Conservation (phyloP, 331 rosid species). For the Stylosanthes scabra region DNA sequence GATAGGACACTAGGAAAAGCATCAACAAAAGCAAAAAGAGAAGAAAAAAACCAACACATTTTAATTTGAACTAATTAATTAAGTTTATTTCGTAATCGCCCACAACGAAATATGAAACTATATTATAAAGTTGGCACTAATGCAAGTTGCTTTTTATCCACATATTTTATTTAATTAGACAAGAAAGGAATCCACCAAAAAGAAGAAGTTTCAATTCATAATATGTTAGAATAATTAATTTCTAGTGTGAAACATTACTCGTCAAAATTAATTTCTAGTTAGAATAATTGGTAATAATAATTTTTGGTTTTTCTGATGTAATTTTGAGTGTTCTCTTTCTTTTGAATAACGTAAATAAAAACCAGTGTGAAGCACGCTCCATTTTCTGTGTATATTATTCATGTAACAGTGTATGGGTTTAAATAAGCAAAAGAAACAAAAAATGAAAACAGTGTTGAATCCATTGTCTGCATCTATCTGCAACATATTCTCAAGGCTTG, state of each 20-base stretch:
- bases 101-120: slow-evolving; percentile 26
- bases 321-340: too few species aligned
- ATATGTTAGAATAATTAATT: too few species aligned
- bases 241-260: too few species aligned
- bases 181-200: not conserved
- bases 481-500: slow-evolving; percentile 16
- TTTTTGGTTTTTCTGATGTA: not conserved
- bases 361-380: slow-evolving; percentile 33
- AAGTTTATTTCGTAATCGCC: slow-evolving; percentile 14
- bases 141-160: slow-evolving; percentile 20
- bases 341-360: slow-evolving; percentile 1
- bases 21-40: not conserved
- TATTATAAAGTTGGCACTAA: slow-evolving; percentile 19
- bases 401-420: slow-evolving; percentile 38
- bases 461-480: slow-evolving; percentile 8
- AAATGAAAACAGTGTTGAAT: slow-evolving; percentile 17
- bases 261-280: not conserved
- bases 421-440: slow-evolving; percentile 43
- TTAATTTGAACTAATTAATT: not conserved
- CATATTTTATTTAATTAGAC: not conserved
- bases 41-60: not conserved
- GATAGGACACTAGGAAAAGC: slow-evolving; percentile 27
- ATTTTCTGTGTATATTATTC: slow-evolving; percentile 21
- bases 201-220: not conserved
- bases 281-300: not conserved